Evolutionary conservation across 768 basidiomycete genomes (phyloP).

Genomic region (Trametes gibbosa): DNA sequence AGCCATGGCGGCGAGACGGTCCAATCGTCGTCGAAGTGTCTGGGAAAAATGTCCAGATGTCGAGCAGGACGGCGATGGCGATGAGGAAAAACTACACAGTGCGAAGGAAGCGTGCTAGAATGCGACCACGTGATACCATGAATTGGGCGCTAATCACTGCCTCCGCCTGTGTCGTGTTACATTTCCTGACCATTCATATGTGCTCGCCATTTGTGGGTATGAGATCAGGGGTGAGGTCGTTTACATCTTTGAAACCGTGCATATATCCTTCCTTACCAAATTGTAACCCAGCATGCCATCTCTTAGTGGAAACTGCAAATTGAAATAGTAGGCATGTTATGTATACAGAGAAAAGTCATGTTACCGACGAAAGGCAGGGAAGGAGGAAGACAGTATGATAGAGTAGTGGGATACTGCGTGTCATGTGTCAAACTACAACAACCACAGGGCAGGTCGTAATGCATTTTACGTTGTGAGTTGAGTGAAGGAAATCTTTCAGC

Average conservation of each 20-base stretch:
- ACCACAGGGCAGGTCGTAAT: neutral
- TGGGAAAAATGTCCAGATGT: neutral
- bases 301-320: too few relatives aligned
- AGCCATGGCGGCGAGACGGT: conserved; percentile 21
- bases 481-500: conserved; percentile 1
- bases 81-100: conserved; percentile 9
- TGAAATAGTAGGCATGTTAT: neutral
- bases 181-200: too few relatives aligned
- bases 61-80: neutral
- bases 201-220: too few relatives aligned
- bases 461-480: neutral
- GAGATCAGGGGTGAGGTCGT: too few relatives aligned
- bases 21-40: neutral
- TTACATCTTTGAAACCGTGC: too few relatives aligned
- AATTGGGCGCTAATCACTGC: too few relatives aligned
- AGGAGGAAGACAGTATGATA: neutral
- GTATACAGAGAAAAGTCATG: neutral
- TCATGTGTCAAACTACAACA: neutral
- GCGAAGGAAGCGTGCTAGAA: conserved; percentile 2
- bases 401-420: neutral
- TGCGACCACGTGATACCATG: neutral
- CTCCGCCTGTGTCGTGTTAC: too few relatives aligned
- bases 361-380: neutral
- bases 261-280: too few relatives aligned
- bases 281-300: too few relatives aligned